Evolutionary conservation across 2,329 filamentous ascomycete species (phyloP).

Genomic region (Aspergillus thermomutatus): DNA sequence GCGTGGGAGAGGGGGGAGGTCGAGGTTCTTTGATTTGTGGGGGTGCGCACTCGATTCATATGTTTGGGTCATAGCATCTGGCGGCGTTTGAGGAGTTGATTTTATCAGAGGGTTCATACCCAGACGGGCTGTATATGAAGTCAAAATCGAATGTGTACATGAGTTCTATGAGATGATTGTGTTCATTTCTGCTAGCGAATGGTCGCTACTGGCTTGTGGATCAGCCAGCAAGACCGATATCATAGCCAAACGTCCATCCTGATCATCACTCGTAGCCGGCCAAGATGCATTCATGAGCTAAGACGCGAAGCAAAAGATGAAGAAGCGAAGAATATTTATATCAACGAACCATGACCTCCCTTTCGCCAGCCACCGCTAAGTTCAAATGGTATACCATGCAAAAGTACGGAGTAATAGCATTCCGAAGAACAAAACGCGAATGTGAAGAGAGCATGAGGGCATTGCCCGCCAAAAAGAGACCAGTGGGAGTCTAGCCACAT

Average conservation of each 20-base stretch:
- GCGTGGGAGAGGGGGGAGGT: constrained; percentile 44
- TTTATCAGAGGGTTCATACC: not conserved
- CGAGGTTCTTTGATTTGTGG: constrained; percentile 36
- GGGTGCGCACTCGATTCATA: not conserved
- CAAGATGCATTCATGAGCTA: not conserved
- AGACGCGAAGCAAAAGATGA: not conserved
- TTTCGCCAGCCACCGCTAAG: constrained; percentile 25
- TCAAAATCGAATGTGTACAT: not conserved
- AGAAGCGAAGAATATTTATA: constrained; percentile 8
- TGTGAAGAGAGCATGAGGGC: not conserved
- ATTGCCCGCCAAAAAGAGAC: not conserved
- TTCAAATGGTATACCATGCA: constrained; percentile 7
- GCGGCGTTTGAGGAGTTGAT: constrained; percentile 1
- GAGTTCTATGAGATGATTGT: not conserved
- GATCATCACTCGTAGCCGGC: not conserved
- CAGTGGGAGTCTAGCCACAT: not conserved
- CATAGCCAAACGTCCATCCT: not conserved
- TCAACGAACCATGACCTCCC: constrained; percentile 4
- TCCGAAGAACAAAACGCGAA: not conserved
- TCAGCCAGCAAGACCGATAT: not conserved
- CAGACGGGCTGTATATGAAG: not conserved
- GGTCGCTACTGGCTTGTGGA: not conserved
- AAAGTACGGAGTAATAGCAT: not conserved
- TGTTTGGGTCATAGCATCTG: not conserved
- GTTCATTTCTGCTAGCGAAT: constrained; percentile 5